Evolutionary conservation across 202 grass and related monocot species (phyloP).

Genomic region (Setaria italica): DNA sequence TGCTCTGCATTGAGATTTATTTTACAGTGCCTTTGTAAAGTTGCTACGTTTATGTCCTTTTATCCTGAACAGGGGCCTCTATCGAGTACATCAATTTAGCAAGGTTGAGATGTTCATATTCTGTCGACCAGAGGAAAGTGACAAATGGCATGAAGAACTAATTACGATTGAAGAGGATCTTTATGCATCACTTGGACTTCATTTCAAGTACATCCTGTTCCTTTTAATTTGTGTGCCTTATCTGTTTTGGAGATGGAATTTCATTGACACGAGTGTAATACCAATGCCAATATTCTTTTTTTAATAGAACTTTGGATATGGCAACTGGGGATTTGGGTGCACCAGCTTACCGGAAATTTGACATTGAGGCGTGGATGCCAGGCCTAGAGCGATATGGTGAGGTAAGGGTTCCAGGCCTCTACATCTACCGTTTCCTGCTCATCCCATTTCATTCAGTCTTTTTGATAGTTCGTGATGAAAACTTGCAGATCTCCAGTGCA

Average conservation of each 20-base stretch:
- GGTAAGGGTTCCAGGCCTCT: slow-evolving; percentile 50
- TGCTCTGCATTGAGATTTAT: not conserved
- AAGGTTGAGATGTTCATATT: slow-evolving; percentile 99
- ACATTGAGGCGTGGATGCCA: slow-evolving; percentile 98
- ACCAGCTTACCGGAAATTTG: slow-evolving; percentile 90
- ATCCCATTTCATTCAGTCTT: not conserved
- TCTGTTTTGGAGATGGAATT: not conserved
- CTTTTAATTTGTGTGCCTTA: not conserved
- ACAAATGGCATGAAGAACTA: slow-evolving; percentile 87
- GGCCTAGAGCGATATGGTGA: slow-evolving; percentile 83
- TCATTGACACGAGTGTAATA: not conserved
- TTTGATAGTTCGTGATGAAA: slow-evolving; percentile 29
- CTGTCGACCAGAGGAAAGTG: slow-evolving; percentile 82
- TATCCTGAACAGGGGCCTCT: slow-evolving; percentile 77
- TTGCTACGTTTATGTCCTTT: slow-evolving; percentile 26
- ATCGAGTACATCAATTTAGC: slow-evolving; percentile 96
- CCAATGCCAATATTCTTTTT: slow-evolving; percentile 3
- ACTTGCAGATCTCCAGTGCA: slow-evolving; percentile 85
- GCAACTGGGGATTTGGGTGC: slow-evolving; percentile 83
- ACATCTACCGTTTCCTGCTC: not conserved
- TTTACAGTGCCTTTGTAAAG: not conserved
- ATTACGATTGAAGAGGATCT: slow-evolving; percentile 93
- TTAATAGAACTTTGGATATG: slow-evolving; percentile 86
- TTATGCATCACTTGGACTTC: slow-evolving; percentile 87
- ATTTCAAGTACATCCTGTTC: slow-evolving; percentile 79